Evolutionary conservation across 306 rosid genomes (phyloP).

Genomic region (Sechiopsis laciniata): DNA sequence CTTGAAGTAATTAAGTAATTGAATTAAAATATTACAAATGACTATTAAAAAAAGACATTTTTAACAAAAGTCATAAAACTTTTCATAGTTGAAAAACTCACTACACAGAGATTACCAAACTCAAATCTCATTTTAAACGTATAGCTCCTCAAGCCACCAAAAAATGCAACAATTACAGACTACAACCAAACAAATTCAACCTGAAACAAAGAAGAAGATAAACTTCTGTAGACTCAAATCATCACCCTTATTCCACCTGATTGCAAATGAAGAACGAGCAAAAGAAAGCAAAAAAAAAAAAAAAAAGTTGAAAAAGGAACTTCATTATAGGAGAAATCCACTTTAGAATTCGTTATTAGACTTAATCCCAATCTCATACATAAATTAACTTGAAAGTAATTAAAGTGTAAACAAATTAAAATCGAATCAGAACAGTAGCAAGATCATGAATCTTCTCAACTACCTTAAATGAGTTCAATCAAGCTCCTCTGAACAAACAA

Average conservation of each 20-base stretch:
- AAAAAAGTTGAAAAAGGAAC: background rate
- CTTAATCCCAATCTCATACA: background rate
- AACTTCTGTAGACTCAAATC: too few species aligned
- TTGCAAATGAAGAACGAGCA: background rate
- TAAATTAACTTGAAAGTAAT: background rate
- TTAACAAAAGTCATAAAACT: background rate
- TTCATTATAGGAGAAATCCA: background rate
- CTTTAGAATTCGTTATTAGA: background rate
- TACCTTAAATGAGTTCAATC: slow-evolving; percentile 15
- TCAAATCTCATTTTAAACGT: slow-evolving; percentile 3
- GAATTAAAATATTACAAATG: too few species aligned
- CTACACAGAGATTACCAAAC: background rate
- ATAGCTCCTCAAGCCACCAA: background rate
- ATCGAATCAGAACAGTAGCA: slow-evolving; percentile 3
- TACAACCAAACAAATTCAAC: too few species aligned
- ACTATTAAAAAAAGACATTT: too few species aligned
- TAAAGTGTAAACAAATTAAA: slow-evolving; percentile 11
- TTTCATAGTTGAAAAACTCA: slow-evolving; percentile 1
- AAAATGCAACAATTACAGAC: too few species aligned
- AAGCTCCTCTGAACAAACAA: background rate
- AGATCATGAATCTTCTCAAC: slow-evolving; percentile 16
- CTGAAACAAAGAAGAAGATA: too few species aligned
- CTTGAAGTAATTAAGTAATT: too few species aligned
- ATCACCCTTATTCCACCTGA: background rate
- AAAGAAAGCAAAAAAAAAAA: background rate